phyloP scores from a whole-genome alignment of 768 basidiomycete genomes.

The Leccinum obscurum region DNA sequence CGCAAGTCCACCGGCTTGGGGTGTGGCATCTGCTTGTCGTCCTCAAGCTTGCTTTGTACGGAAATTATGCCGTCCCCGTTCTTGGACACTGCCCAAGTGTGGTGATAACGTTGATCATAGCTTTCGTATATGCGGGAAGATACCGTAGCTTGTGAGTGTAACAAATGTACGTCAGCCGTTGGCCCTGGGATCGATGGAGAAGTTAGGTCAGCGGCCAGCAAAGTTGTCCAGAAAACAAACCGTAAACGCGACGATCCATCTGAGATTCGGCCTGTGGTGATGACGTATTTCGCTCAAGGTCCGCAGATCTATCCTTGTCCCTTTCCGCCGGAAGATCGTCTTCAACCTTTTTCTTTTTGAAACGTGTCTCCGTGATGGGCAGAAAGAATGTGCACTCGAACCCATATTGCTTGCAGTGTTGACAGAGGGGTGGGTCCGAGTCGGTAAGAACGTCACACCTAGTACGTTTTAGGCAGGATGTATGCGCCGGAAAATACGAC shows the following conservation, averaged over 20 bases:
- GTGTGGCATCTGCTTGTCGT: conserved; percentile 54
- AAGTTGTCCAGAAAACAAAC: conserved; percentile 38
- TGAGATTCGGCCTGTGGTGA: conserved; percentile 50
- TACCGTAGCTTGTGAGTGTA: conserved; percentile 88
- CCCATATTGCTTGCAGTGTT: conserved; percentile 92
- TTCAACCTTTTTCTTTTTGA: conserved; percentile 92
- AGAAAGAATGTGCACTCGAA: conserved; percentile 98
- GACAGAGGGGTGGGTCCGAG: conserved; percentile 77
- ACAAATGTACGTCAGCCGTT: conserved; percentile 79
- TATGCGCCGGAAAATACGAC: conserved; percentile 7
- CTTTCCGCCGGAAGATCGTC: conserved; percentile 53
- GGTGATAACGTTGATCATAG: conserved; percentile 87
- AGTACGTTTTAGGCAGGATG: conserved; percentile 9
- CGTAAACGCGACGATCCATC: conserved; percentile 63
- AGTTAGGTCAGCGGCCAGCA: conserved; percentile 20
- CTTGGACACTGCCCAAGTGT: conserved; percentile 83
- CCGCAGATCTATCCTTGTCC: conserved; percentile 35
- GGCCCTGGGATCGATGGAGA: conserved; percentile 61
- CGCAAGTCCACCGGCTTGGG: conserved; percentile 69
- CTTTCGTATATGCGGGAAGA: conserved; percentile 82
- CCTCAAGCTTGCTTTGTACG: conserved; percentile 61
- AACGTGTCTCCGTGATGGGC: conserved; percentile 97
- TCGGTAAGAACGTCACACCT: conserved; percentile 85
- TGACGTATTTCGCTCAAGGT: conserved; percentile 35
- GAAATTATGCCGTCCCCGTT: conserved; percentile 87